Base-by-base conservation (phyloP, 441 rosid genomes). In the Raphanus hybrid region DNA sequence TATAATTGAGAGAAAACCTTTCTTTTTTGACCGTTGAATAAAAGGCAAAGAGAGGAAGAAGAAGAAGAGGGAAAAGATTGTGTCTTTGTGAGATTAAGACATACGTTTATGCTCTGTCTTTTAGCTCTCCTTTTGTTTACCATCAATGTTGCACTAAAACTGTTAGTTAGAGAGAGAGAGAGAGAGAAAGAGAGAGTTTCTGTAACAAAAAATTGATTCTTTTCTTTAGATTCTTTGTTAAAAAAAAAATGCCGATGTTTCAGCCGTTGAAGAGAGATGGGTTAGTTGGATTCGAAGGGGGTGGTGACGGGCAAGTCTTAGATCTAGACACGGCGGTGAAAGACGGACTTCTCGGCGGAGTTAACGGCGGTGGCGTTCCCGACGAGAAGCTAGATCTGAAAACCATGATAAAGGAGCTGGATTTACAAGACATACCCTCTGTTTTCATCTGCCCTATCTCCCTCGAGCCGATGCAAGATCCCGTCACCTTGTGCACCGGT, bases 371-470 rank as follows among this genome's bases (percentile, higher is more conserved):
- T 8, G 69, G 70, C 3, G 86, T 75, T 10, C 79, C 68, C 3
- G 81, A 72, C 1, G 92, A 90, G 82, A 90, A 94, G 69, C 65
- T 94, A 82, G 96, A 92, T 91, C 92, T 94, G 85, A 91, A 84
- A 86, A 78, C 78, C 75, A 91, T 92, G 91, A 81, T 94, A 52
- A 87, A 84, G 64, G 97, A 92, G 86, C 95, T 94, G 3, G 91
- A 94, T 68, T 75, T 75, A 65, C 69, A 10, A 0, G 81, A 87
- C 8, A 37, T 83, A 5, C 98, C 98, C 0, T 81, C 89, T 1
- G 98, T 94, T 57, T 94, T 94, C 85, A 92, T 94, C 20, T 94
- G 98, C 70, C 98, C 98, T 14, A 94, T 94, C 83, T 94, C 98
- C 0, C 74, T 94, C 37, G 93, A 94, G 75, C 92, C 98, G 57